These are phyloP conservation scores for Fusarium sublunatum DNA, from an alignment of 2,329 filamentous ascomycete species.

Conservation along the genomic window DNA sequence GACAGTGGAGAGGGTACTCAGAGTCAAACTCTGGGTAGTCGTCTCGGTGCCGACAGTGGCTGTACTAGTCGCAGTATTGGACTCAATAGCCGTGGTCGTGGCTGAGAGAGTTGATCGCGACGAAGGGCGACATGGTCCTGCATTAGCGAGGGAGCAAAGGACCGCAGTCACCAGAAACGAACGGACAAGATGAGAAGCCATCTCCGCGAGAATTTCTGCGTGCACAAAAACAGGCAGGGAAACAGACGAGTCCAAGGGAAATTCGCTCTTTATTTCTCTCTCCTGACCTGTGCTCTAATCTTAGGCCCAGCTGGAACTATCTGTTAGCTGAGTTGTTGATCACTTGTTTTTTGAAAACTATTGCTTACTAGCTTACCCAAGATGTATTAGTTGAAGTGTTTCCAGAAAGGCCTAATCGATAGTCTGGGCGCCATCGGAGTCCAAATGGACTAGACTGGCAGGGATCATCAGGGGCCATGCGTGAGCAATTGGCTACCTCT, in stretches of 20 bases:
- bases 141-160: constrained; percentile 12
- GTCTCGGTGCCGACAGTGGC: not conserved
- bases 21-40: not conserved
- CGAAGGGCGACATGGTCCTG: constrained; percentile 21
- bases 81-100: not conserved
- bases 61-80: not conserved
- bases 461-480: not conserved
- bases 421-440: not conserved
- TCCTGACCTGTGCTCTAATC: not conserved
- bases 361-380: not conserved
- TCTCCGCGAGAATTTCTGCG: not conserved
- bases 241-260: not conserved
- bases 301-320: not conserved
- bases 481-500: not conserved
- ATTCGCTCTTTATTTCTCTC: not conserved
- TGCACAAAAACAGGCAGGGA: not conserved
- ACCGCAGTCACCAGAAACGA: constrained; percentile 17
- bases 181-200: constrained; percentile 17
- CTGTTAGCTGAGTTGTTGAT: not conserved
- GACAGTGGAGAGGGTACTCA: not conserved
- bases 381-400: not conserved
- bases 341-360: not conserved
- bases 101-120: not conserved
- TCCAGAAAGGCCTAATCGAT: not conserved
- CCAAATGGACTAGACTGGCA: not conserved